Conservation (phyloP, 2,329 filamentous ascomycete genomes). For the Arthrobotrys entomopaga region DNA sequence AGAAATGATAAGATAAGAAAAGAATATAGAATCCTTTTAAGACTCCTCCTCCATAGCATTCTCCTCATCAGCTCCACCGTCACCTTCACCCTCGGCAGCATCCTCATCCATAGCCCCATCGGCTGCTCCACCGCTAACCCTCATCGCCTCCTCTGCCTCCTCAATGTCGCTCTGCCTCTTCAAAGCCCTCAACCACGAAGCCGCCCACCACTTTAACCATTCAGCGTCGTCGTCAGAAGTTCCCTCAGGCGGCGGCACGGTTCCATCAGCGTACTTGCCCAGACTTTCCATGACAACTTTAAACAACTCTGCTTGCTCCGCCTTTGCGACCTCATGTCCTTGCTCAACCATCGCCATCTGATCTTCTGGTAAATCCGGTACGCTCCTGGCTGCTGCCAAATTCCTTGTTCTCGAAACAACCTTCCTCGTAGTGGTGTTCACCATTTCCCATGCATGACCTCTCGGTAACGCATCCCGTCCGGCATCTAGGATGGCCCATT, state of each 20-base stretch:
- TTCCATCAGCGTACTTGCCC: conserved; percentile 32
- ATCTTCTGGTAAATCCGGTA: conserved; percentile 66
- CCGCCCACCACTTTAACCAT: conserved; percentile 80
- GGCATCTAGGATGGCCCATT: conserved; percentile 83
- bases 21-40: background rate
- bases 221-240: conserved; percentile 70
- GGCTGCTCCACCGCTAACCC: conserved; percentile 23
- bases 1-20: background rate
- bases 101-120: conserved; percentile 38
- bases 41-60: conserved; percentile 44
- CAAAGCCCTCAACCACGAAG: conserved; percentile 87
- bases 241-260: conserved; percentile 64
- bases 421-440: conserved; percentile 87
- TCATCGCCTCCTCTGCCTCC: conserved; percentile 71
- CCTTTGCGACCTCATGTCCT: conserved; percentile 74
- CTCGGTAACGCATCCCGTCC: conserved; percentile 76
- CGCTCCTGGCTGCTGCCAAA: conserved; percentile 73
- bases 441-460: conserved; percentile 86
- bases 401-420: conserved; percentile 87
- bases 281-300: conserved; percentile 78
- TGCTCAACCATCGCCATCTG: conserved; percentile 71
- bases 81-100: conserved; percentile 10
- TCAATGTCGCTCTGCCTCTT: conserved; percentile 83
- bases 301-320: conserved; percentile 82
- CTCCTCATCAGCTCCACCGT: conserved; percentile 4